A percentile compares a stretch with the other conserved stretches of the same genome.
Evolutionary conservation across 495 filamentous ascomycete species (phyloP).

Genomic region (Penicillium alfredii): DNA sequence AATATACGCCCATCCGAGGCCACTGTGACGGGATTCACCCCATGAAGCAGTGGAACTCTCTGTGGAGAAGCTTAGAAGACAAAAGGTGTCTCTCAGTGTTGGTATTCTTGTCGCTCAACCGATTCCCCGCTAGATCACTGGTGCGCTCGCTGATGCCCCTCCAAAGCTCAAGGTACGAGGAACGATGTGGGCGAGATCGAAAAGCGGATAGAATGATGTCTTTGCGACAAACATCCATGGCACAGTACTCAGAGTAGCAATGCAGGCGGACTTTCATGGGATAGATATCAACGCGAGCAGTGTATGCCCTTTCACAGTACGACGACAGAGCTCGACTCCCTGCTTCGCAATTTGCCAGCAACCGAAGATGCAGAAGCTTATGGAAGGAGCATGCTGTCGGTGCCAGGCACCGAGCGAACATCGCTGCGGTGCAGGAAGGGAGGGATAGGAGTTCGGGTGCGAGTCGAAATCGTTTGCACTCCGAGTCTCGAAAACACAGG

Average conservation of each 20-base stretch:
- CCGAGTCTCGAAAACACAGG: constrained; percentile 43
- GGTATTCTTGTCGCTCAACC: constrained; percentile 5
- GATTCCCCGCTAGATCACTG: constrained; percentile 44
- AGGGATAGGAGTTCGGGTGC: constrained; percentile 27
- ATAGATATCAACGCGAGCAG: constrained; percentile 13
- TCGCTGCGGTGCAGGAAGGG: constrained; percentile 4
- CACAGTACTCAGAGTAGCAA: constrained; percentile 32
- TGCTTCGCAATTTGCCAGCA: constrained; percentile 32
- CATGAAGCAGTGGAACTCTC: constrained; percentile 12
- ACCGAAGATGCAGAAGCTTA: constrained; percentile 25
- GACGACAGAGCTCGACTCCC: constrained; percentile 44
- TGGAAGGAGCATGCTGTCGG: constrained; percentile 38
- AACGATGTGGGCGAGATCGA: constrained; percentile 17
- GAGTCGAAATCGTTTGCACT: constrained; percentile 33
- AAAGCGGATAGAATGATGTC: constrained; percentile 18
- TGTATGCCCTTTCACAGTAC: constrained; percentile 31
- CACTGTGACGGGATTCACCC: constrained; percentile 22
- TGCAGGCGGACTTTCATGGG: constrained; percentile 16
- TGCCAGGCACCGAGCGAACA: constrained; percentile 25
- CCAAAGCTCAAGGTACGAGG: constrained; percentile 20
- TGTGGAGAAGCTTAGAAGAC: neutral
- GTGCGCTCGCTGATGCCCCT: constrained; percentile 56
- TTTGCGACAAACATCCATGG: constrained; percentile 26
- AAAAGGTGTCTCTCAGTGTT: neutral
- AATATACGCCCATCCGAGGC: constrained; percentile 2